These are phyloP conservation scores for Apiotrichum domesticum DNA, from an alignment of 1,284 basidiomycete genomes.

Conservation along the genomic window DNA sequence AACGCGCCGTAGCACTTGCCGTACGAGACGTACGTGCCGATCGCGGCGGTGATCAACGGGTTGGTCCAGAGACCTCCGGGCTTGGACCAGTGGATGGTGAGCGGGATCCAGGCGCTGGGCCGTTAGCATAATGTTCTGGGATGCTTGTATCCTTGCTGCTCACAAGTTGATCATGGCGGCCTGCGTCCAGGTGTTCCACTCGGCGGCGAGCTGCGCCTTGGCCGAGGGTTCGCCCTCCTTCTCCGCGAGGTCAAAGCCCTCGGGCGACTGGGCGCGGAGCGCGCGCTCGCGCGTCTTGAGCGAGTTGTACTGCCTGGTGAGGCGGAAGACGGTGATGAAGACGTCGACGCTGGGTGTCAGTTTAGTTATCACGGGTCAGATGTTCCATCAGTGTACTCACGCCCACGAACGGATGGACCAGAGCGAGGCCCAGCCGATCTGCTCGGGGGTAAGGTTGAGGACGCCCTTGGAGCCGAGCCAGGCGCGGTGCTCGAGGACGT, in stretches of 20 bases:
- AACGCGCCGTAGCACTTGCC: conserved; percentile 15
- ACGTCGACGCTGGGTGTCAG: conserved; percentile 32
- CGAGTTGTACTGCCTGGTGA: conserved; percentile 19
- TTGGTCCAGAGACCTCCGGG: conserved; percentile 39
- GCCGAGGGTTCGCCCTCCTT: conserved; percentile 10
- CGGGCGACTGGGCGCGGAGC: conserved; percentile 24
- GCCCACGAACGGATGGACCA: conserved; percentile 37
- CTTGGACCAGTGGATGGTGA: conserved; percentile 45
- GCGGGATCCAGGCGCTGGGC: conserved; percentile 39
- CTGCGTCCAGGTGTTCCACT: conserved; percentile 32
- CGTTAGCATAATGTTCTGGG: background rate
- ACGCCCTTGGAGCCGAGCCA: conserved; percentile 41
- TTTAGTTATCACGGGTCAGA: background rate
- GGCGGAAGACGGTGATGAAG: conserved; percentile 31
- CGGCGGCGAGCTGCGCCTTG: conserved; percentile 19
- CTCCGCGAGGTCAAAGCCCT: conserved; percentile 36
- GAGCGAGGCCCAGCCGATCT: background rate
- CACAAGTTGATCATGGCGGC: conserved; percentile 31
- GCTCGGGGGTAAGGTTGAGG: conserved; percentile 25
- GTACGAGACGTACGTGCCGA: conserved; percentile 21
- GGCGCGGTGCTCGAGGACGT: conserved; percentile 41
- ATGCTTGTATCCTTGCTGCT: conserved; percentile 4
- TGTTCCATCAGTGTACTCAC: conserved; percentile 23
- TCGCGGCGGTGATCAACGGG: conserved; percentile 30
- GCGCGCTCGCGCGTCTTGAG: conserved; percentile 21